Base-by-base conservation (phyloP, 192 early-diverging fungal species). In the Rhizophagus prolifer region DNA sequence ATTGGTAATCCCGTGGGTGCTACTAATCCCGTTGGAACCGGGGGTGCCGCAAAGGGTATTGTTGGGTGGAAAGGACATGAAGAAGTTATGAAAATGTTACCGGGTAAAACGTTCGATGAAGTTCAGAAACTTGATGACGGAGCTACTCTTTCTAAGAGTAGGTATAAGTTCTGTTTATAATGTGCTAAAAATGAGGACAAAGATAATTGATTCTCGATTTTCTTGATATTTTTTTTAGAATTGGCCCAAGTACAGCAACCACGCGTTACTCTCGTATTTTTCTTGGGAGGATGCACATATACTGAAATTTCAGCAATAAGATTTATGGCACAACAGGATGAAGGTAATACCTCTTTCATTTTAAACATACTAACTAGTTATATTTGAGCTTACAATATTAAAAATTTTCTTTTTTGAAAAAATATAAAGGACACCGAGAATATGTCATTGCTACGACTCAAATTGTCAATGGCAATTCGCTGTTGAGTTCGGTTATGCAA, bases 261-360 rank as follows among this genome's bases (percentile, higher is more conserved):
- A 44, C 83, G 86, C 14, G 86, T 90, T 16, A 97, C 96, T 9
- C 78, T 99, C 59, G 90, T 99, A 1, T 91, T 99, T 66, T 99
- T 97, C 79, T 83, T 99, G 13, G 97, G 97, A 47, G 97, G 97
- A 21, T 98, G 97, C 81, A 98, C 96, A 0, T 92, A 87, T 41
- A 93, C 97, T 4, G 97, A 99, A 84, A 90, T 98, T 23, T 88
- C 96, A 4, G 95, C 97, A 21, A 85, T 96, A n/a, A 88, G 97
- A 4, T 92, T 95, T 74, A 83, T 99, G 59, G 89, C 94, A 9
- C 91, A 92, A 78, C 91, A 94, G 67, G 91, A 92, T 44, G 88
- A 88, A 72, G 88, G 90, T 90, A 82, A 81, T 78, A 44, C 10
- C 10, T 44, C 2, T 12, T 44, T 44, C 41, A 44, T 44, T 44